phyloP scores from a whole-genome alignment of 768 basidiomycete genomes.

The Kwoniella botswanensis region DNA sequence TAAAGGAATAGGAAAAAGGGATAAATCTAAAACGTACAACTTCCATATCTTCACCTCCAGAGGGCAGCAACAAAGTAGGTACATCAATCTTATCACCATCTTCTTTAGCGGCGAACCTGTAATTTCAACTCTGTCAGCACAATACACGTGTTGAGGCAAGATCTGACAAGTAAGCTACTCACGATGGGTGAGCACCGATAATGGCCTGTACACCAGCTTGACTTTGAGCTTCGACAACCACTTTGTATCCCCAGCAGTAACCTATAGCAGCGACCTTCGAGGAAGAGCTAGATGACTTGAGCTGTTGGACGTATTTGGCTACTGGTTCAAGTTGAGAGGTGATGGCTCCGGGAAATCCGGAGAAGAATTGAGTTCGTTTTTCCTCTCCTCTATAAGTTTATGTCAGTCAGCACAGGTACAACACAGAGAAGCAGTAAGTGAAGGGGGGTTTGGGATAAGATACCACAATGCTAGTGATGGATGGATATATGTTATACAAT shows the following conservation, averaged over 20 bases:
- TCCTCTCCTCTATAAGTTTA: conserved; percentile 55
- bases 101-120: conserved; percentile 48
- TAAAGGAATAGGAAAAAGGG: too few relatives aligned
- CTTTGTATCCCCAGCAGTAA: conserved; percentile 54
- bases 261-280: conserved; percentile 41
- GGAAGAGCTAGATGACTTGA: conserved; percentile 28
- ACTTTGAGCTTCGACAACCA: conserved; percentile 20
- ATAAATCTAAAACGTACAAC: conserved; percentile 60
- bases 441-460: conserved; percentile 56
- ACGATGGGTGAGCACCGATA: conserved; percentile 63
- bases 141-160: neutral
- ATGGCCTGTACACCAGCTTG: conserved; percentile 57
- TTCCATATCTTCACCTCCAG: conserved; percentile 66
- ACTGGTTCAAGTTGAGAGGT: conserved; percentile 22
- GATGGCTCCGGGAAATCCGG: conserved; percentile 65
- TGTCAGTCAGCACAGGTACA: conserved; percentile 35
- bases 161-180: conserved; percentile 35
- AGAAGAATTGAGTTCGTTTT: conserved; percentile 62
- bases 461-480: conserved; percentile 58
- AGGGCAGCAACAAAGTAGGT: conserved; percentile 67
- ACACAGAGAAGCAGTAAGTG: too few relatives aligned
- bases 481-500: conserved; percentile 48
- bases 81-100: conserved; percentile 65
- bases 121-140: neutral
- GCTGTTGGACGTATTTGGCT: conserved; percentile 22